phyloP scores from a whole-genome alignment of 352 stramenopile species.

The Plasmopara halstedii region DNA sequence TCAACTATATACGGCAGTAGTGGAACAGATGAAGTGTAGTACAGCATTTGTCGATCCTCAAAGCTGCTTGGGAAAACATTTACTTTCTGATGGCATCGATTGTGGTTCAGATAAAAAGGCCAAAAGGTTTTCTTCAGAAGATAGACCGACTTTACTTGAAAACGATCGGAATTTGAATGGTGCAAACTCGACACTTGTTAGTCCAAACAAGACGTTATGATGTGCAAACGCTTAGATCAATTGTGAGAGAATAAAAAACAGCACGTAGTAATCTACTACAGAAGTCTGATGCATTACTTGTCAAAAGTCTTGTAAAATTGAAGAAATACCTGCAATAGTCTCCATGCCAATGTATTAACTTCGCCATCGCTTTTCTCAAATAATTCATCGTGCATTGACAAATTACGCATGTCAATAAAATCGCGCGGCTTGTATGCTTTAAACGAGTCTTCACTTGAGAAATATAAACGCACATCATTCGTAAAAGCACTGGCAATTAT shows the following conservation, averaged over 20 bases:
- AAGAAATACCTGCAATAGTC: conserved; percentile 26
- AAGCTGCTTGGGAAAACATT: conserved; percentile 10
- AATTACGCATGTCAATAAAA: conserved; percentile 16
- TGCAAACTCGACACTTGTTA: no score
- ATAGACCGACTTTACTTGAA: no score
- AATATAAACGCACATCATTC: conserved; percentile 36
- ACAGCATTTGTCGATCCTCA: neutral
- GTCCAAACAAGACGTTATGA: no score
- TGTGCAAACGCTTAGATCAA: no score
- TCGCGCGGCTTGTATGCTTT: conserved; percentile 27
- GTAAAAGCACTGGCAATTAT: conserved; percentile 42
- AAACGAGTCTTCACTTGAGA: conserved; percentile 30
- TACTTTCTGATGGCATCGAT: neutral
- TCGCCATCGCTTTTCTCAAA: conserved; percentile 24
- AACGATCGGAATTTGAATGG: no score
- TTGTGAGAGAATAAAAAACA: neutral
- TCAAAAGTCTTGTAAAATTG: conserved; percentile 39
- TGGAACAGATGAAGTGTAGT: conserved; percentile 1
- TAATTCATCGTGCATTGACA: conserved; percentile 2
- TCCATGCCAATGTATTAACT: conserved; percentile 27
- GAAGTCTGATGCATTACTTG: conserved; percentile 77
- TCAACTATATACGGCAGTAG: conserved; percentile 1
- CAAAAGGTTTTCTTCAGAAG: no score
- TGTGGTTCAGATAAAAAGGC: no score
- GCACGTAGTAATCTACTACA: no score